Evolutionary conservation across 1,284 basidiomycete genomes (phyloP).

Genomic region (Ustilago lituana): DNA sequence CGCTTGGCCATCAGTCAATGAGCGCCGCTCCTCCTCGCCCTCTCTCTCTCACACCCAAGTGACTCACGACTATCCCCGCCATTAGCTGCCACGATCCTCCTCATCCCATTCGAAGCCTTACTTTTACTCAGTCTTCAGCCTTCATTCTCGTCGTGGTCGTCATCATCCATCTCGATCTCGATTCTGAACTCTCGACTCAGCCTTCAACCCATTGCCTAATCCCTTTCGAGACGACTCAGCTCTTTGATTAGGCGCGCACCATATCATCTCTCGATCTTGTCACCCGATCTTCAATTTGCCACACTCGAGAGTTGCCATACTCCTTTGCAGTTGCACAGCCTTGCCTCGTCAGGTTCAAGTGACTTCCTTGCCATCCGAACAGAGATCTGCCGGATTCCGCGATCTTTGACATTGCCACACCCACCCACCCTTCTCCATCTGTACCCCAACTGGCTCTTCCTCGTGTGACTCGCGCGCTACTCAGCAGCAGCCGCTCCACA

Average conservation of each 20-base stretch:
- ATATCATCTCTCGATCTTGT: neutral
- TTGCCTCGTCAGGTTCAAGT: too few species aligned
- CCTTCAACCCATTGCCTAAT: neutral
- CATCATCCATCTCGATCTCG: neutral
- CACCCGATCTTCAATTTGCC: slow-evolving; percentile 3
- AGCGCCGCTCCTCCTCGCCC: neutral
- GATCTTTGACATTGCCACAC: slow-evolving; percentile 4
- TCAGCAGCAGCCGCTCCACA: slow-evolving; percentile 13
- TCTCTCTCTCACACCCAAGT: neutral
- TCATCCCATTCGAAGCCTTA: neutral
- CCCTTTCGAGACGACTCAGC: slow-evolving; percentile 12
- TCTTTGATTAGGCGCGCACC: slow-evolving; percentile 6
- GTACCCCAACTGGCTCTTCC: neutral
- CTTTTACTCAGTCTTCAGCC: neutral
- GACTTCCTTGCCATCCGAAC: too few species aligned
- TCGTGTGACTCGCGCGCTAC: slow-evolving; percentile 29
- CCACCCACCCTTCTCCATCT: neutral
- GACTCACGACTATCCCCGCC: slow-evolving; percentile 21
- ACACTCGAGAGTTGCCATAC: slow-evolving; percentile 8
- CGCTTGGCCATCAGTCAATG: too few species aligned
- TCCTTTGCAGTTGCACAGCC: too few species aligned
- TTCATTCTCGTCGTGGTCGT: neutral
- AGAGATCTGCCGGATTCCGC: neutral
- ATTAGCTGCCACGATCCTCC: neutral
- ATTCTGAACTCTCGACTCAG: neutral